Evolutionary conservation across 768 basidiomycete genomes (phyloP), one percentile per base, ranked within the genome.

Genomic region (Obba rivulosa): DNA sequence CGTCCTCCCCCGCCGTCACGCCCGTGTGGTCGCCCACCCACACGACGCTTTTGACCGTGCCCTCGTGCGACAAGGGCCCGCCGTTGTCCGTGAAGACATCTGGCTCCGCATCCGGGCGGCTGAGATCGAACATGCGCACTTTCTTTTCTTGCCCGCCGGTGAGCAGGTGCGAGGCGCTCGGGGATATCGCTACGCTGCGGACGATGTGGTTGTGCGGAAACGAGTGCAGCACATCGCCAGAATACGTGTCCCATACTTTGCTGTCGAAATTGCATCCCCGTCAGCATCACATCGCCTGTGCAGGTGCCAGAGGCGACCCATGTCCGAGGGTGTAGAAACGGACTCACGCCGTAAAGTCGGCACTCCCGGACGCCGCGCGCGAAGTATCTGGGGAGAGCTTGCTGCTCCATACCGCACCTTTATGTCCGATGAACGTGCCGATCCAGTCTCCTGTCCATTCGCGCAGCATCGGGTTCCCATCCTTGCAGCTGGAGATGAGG

Each of bases 391-490:
- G 69, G 22, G 87, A 91, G 51, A 99, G 80, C 69, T 96, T 95
- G 43, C 89, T 88, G 56, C 88, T 84, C 95, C 95, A 99, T 3
- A 99, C 95, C 8, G 95, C 95, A 58, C 95, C 96, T 66, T 91
- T 89, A 70, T 89, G 87, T 20, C 87, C 87, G 36, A 90, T 74
- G 65, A 89, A 91, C 16, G 87, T 90, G 34, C 96, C 96, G 63
- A 96, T 89, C 96, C 96, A 99, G 68, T 99, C 96, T 28, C 95
- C 95, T 47, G 91, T 89, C 94, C 94, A 95, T 62, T 92, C 87
- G 62, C 92, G 81, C 57, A 96, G 72, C 91, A 95, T 94, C 39
- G 92, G 94, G 60, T 92, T 97, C 28, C 96, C 96, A 76, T 98
- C 96, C 70, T 98, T 99, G 75, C 96, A 98, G 59, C 89, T 88